Conservation (phyloP, 2,329 filamentous ascomycete species). For the Epichloe amarillans region DNA sequence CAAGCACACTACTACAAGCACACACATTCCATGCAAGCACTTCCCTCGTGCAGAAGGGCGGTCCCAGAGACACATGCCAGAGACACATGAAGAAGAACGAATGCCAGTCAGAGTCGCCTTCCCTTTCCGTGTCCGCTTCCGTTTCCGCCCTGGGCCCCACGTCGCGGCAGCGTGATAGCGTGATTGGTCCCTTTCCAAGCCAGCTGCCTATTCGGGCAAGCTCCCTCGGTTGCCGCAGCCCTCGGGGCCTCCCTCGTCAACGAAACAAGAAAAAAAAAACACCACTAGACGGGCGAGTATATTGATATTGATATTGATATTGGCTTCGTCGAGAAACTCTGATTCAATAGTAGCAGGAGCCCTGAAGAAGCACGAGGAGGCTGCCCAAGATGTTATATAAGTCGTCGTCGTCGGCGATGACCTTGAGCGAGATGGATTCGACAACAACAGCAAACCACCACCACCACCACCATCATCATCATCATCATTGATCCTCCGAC, state of each 20-base stretch:
- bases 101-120: too few relatives aligned
- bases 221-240: background rate
- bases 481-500: background rate
- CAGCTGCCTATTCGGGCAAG: constrained; percentile 1
- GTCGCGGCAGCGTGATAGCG: background rate
- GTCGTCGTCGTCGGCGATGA: background rate
- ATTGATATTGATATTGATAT: constrained; percentile 2
- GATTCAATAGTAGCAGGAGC: background rate
- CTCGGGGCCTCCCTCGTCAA: too few relatives aligned
- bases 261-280: too few relatives aligned
- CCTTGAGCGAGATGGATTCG: background rate
- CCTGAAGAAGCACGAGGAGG: background rate
- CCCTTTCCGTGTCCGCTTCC: background rate
- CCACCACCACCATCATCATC: too few relatives aligned
- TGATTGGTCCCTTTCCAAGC: background rate
- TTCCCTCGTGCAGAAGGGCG: too few relatives aligned
- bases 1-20: too few relatives aligned
- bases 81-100: too few relatives aligned
- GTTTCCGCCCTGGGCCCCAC: background rate
- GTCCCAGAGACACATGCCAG: too few relatives aligned
- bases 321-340: background rate
- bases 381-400: background rate
- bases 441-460: background rate
- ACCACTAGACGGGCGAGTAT: background rate
- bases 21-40: too few relatives aligned